These are phyloP conservation scores for Selaginella moellendorffii DNA, from an alignment of 75 land plant genomes.

Conservation along the genomic window DNA sequence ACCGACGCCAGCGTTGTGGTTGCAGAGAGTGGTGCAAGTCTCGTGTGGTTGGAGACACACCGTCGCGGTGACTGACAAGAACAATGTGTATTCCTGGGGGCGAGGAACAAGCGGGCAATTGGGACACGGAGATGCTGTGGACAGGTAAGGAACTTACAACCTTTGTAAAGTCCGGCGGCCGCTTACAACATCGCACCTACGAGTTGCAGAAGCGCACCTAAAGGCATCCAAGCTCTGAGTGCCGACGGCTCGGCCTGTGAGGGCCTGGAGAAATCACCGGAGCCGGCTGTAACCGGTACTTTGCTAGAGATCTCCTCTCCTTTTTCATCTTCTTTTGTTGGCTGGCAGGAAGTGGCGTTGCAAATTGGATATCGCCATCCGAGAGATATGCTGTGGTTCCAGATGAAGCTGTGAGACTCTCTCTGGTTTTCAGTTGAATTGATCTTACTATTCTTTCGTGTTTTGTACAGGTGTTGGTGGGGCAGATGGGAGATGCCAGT, in stretches of 20 bases:
- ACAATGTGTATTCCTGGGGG: slow-evolving; percentile 91
- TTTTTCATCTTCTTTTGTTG: too few relatives aligned
- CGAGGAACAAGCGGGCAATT: slow-evolving; percentile 95
- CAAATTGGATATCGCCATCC: slow-evolving; percentile 58
- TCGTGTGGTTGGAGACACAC: slow-evolving; percentile 99
- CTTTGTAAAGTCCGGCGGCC: background rate
- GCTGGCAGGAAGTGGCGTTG: slow-evolving; percentile 11
- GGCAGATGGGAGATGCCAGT: slow-evolving; percentile 32
- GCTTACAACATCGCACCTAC: background rate
- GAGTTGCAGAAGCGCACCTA: slow-evolving; percentile 43
- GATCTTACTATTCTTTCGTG: slow-evolving; percentile 10
- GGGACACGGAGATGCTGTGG: slow-evolving; percentile 75
- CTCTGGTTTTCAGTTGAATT: slow-evolving; percentile 10
- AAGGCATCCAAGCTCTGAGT: slow-evolving; percentile 67
- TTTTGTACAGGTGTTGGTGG: slow-evolving; percentile 20
- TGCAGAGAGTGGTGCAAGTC: slow-evolving; percentile 65
- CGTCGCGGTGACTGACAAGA: slow-evolving; percentile 49
- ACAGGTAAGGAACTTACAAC: slow-evolving; percentile 45
- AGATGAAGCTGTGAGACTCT: slow-evolving; percentile 51
- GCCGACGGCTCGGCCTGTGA: slow-evolving; percentile 58
- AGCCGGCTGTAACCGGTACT: background rate
- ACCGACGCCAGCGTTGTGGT: background rate
- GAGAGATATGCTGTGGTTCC: slow-evolving; percentile 97
- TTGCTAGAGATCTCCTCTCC: too few relatives aligned
- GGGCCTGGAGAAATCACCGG: background rate